Conservation (phyloP, 1,139 yeast genomes). For the Kodamaea anthophila region DNA sequence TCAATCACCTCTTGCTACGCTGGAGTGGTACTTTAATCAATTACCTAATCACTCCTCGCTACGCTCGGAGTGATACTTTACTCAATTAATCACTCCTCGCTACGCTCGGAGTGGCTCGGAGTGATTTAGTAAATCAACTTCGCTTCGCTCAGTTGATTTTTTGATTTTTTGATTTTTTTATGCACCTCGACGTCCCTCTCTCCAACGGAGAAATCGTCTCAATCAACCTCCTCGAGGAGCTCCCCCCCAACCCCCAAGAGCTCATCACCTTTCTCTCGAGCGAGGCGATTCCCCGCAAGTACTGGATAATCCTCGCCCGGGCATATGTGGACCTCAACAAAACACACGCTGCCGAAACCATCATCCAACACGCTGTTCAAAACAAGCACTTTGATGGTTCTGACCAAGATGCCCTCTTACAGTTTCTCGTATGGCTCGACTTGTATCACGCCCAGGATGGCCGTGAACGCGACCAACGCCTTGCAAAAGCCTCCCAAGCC, state of each 20-base stretch:
- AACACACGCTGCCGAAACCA: constrained; percentile 56
- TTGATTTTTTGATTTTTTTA: constrained; percentile 4
- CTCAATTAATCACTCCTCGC: too few species aligned
- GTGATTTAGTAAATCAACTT: too few species aligned
- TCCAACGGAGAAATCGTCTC: constrained; percentile 67
- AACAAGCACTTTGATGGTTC: constrained; percentile 35
- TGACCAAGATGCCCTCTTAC: constrained; percentile 51
- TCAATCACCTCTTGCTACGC: not conserved
- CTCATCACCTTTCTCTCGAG: constrained; percentile 70
- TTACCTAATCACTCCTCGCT: not conserved
- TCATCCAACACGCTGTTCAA: constrained; percentile 56
- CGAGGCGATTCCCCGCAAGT: constrained; percentile 68
- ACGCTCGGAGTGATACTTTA: too few species aligned
- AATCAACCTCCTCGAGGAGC: constrained; percentile 60
- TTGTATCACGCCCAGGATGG: constrained; percentile 20
- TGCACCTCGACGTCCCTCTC: constrained; percentile 56
- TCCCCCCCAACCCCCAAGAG: constrained; percentile 87
- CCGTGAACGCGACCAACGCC: constrained; percentile 4
- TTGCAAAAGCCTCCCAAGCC: constrained; percentile 25
- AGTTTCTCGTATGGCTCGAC: constrained; percentile 65
- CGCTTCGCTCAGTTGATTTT: too few species aligned
- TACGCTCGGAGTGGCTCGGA: not conserved
- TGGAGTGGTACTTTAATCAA: not conserved
- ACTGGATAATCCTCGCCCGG: constrained; percentile 79
- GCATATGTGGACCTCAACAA: constrained; percentile 68